These are phyloP conservation scores for Daldinia sp. DNA, from an alignment of 2,329 filamentous ascomycete species.

Conservation along the genomic window DNA sequence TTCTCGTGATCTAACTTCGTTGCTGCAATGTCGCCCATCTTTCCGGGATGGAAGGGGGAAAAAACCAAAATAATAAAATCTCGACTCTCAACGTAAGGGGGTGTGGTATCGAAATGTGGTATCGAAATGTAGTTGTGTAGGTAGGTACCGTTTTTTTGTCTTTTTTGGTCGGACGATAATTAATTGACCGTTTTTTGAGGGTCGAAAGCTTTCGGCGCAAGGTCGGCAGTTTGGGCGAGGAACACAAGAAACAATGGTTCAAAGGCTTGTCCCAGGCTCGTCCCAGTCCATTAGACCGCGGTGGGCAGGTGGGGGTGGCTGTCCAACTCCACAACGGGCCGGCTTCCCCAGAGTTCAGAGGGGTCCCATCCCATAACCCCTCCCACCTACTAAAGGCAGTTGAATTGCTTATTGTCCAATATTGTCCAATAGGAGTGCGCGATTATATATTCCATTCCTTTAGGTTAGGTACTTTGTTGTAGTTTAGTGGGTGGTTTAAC, in stretches of 20 bases:
- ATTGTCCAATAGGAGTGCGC: no score
- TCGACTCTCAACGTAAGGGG: neutral
- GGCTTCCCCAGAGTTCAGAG: slow-evolving; percentile 31
- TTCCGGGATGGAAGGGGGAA: slow-evolving; percentile 29
- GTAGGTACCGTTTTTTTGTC: no score
- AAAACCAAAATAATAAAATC: neutral
- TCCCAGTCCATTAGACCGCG: slow-evolving; percentile 1
- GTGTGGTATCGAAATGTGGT: neutral
- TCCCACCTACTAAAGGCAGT: no score
- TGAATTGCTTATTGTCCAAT: slow-evolving; percentile 14
- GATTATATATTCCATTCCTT: no score
- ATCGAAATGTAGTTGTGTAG: neutral
- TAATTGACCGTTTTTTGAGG: slow-evolving; percentile 1
- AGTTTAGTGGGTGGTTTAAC: no score
- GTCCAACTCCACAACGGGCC: slow-evolving; percentile 34
- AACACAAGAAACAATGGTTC: neutral
- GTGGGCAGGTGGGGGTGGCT: slow-evolving; percentile 24
- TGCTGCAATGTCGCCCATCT: slow-evolving; percentile 68
- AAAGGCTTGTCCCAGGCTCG: no score
- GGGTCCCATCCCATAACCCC: neutral
- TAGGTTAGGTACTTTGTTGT: no score
- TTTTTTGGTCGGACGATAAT: neutral
- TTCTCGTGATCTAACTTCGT: slow-evolving; percentile 77
- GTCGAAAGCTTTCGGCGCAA: slow-evolving; percentile 15
- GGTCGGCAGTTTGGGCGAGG: slow-evolving; percentile 7